Base-by-base conservation (phyloP, 345 rosid species). In the Heritiera littoralis region DNA sequence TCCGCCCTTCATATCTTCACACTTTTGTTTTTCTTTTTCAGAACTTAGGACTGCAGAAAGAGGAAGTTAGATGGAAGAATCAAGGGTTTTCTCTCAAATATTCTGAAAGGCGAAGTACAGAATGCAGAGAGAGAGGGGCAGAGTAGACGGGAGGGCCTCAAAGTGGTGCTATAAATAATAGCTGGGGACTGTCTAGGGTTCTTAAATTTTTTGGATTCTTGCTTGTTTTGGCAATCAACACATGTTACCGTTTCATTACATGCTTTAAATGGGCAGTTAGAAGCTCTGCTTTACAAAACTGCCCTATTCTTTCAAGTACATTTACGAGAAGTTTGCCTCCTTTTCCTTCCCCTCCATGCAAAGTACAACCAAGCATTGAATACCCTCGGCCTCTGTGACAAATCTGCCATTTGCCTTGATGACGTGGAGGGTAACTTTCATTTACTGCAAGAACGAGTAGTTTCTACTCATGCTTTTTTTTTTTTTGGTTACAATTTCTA, bases 81-180 rank as follows among this genome's bases (percentile, higher is more conserved):
- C 85, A 85, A 84, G 81, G 79, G 38, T 84, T 77, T 79, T 66
- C 73, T 64, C 80, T 66, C 74, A 66, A 41, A 78, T 79, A 72
- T 79, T 85, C 82, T 68, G 81, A 81, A 80, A 48, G 84, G 85
- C 83, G 82, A 83, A 84, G 88, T 80, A 88, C 92, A 85, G 41
- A 77, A 80, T 58, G 83, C 87, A 85, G 89, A 86, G 80, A 79
- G 38, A 35, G 38, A 35, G 38, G 28, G 70, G 68, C 74, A 75
- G 80, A 63, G 87, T 69, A 83, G 75, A 77, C 83, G 81, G 77
- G 77, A 85, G 55, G 87, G 81, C 79, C 86, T 83, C 80, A 7
- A 7, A 82, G 82, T 82, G 83, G 88, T 61, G 86, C 69, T 88
- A 92, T 90, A 92, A 90, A 92, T 87, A 86, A 83, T 81, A 84